Percentiles rank a stretch among this genome's conserved stretches.
phyloP scores from a whole-genome alignment of 257 asterid species.

The Sherardia arvensis region DNA sequence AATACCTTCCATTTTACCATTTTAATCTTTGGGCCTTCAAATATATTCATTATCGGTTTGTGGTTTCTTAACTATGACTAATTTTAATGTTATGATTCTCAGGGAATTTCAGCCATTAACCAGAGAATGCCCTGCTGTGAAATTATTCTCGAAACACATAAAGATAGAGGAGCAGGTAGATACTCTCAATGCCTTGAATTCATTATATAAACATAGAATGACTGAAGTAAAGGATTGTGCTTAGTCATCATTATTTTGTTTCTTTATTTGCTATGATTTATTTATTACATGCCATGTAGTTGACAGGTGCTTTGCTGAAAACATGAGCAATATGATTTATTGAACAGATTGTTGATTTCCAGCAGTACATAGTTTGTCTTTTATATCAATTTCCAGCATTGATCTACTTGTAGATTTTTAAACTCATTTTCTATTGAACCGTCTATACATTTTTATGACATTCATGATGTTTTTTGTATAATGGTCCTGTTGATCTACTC shows the following conservation, averaged over 20 bases:
- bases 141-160: slow-evolving; percentile 94
- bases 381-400: not conserved
- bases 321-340: not conserved
- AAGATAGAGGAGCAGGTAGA: slow-evolving; percentile 95
- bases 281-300: not conserved
- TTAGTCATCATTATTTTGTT: not conserved
- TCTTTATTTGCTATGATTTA: not conserved
- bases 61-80: not conserved
- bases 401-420: not conserved
- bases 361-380: not conserved
- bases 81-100: not conserved
- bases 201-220: not conserved
- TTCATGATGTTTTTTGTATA: not conserved
- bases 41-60: not conserved
- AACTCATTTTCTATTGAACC: not conserved
- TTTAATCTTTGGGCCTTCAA: not conserved
- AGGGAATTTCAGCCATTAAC: slow-evolving; percentile 84
- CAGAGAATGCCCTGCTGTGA: slow-evolving; percentile 81
- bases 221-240: not conserved
- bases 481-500: not conserved
- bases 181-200: not conserved
- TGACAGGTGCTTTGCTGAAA: not conserved
- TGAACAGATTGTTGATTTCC: not conserved
- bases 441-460: not conserved
- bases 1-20: slow-evolving; percentile 2